Conservation (phyloP, 2,329 filamentous ascomycete species). For the Achaetomium macrosporum region DNA sequence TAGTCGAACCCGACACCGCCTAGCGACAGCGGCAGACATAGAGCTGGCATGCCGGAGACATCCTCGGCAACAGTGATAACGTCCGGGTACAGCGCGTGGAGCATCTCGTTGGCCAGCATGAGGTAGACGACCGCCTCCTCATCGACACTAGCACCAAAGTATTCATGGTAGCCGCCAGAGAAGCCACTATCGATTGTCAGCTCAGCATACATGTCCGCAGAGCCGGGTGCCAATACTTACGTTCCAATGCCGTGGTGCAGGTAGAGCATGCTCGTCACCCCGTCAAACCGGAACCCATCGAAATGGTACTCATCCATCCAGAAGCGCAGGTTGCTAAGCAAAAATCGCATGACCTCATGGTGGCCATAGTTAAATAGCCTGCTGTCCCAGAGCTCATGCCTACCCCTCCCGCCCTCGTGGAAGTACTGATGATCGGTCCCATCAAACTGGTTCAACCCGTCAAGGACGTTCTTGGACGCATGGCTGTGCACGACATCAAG, state of each 20-base stretch:
- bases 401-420: constrained; percentile 76
- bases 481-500: constrained; percentile 97
- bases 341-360: constrained; percentile 91
- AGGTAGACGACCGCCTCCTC: constrained; percentile 92
- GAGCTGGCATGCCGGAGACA: constrained; percentile 96
- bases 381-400: constrained; percentile 93
- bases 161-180: constrained; percentile 96
- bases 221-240: constrained; percentile 46
- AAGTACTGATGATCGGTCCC: constrained; percentile 95
- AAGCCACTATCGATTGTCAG: constrained; percentile 62
- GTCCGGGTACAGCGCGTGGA: constrained; percentile 83
- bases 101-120: constrained; percentile 93
- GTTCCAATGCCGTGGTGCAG: constrained; percentile 93
- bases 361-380: constrained; percentile 94
- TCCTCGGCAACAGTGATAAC: constrained; percentile 93
- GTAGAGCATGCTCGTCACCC: constrained; percentile 98
- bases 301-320: constrained; percentile 99
- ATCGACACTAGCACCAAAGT: constrained; percentile 84
- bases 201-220: background rate
- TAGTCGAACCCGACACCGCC: constrained; percentile 97
- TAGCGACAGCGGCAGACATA: constrained; percentile 77
- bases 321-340: constrained; percentile 90
- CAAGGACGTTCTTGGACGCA: constrained; percentile 93
- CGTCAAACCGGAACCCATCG: constrained; percentile 96
- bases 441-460: constrained; percentile 94